phyloP scores from a whole-genome alignment of 441 rosid species.

The Erodium moschatum region DNA sequence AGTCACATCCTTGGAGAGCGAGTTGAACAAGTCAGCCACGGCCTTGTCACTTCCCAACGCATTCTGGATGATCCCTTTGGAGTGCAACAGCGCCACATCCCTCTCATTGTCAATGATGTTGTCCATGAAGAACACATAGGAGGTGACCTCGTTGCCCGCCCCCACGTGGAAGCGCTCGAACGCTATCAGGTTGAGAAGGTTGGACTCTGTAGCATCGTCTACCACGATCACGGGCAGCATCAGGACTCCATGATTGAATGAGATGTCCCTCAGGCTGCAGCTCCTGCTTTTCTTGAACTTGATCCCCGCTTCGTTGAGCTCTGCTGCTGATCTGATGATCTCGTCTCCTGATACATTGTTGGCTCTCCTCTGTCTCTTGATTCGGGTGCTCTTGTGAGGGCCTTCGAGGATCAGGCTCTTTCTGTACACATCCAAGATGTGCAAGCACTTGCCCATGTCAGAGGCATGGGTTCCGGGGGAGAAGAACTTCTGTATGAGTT shows the following conservation, averaged over 20 bases:
- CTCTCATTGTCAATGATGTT: neutral
- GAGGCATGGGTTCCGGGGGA: neutral
- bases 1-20: neutral
- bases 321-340: neutral
- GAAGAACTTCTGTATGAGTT: neutral
- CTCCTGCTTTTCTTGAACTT: neutral
- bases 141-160: constrained; percentile 1
- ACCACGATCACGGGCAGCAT: neutral
- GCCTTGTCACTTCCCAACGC: neutral
- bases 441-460: neutral
- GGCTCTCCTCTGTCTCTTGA: neutral
- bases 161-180: neutral
- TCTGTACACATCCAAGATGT: neutral
- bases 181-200: neutral
- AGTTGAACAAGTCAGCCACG: neutral
- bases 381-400: neutral
- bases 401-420: neutral
- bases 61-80: neutral
- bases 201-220: constrained; percentile 5
- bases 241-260: neutral
- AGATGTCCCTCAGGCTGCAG: neutral
- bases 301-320: neutral
- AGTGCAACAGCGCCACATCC: neutral
- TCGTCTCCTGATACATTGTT: neutral
- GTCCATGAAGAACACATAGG: constrained; percentile 5